phyloP scores from a whole-genome alignment of 1,139 yeast genomes.

The Arxiozyma telluris region DNA sequence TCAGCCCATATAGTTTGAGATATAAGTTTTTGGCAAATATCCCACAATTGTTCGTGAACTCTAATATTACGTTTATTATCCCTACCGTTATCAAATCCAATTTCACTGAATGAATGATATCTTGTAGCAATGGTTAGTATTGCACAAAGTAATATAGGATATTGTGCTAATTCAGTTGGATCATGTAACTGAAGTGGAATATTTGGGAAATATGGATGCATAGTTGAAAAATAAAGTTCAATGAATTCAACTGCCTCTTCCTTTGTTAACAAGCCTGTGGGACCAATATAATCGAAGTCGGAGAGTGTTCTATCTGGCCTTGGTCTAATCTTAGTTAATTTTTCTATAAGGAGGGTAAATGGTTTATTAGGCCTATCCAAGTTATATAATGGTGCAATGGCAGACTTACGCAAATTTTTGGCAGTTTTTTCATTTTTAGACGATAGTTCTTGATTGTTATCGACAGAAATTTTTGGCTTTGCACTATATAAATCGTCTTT shows the following conservation, averaged over 20 bases:
- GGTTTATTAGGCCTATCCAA: slow-evolving; percentile 11
- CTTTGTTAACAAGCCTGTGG: slow-evolving; percentile 53
- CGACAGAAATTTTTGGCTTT: not conserved
- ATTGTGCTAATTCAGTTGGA: slow-evolving; percentile 58
- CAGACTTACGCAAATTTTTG: slow-evolving; percentile 4
- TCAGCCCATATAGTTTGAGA: slow-evolving; percentile 94
- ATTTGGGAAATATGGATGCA: slow-evolving; percentile 88
- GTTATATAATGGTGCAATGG: slow-evolving; percentile 7
- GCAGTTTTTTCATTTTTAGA: slow-evolving; percentile 7
- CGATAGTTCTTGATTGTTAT: not conserved
- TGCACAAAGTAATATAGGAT: slow-evolving; percentile 74
- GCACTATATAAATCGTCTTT: not conserved
- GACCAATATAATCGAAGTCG: slow-evolving; percentile 59
- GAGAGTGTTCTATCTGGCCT: slow-evolving; percentile 43
- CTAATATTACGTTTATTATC: slow-evolving; percentile 40
- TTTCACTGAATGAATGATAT: slow-evolving; percentile 49
- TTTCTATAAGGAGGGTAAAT: slow-evolving; percentile 41
- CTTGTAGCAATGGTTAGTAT: slow-evolving; percentile 72
- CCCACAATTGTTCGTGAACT: slow-evolving; percentile 74
- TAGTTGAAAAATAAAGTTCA: slow-evolving; percentile 57
- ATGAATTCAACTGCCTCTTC: slow-evolving; percentile 58
- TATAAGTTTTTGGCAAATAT: slow-evolving; percentile 68
- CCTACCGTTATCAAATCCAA: slow-evolving; percentile 24
- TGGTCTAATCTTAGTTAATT: slow-evolving; percentile 44
- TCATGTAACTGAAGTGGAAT: slow-evolving; percentile 67